Conservation (phyloP, 1,139 yeast genomes). For the Nakaseomyces delphensis region DNA sequence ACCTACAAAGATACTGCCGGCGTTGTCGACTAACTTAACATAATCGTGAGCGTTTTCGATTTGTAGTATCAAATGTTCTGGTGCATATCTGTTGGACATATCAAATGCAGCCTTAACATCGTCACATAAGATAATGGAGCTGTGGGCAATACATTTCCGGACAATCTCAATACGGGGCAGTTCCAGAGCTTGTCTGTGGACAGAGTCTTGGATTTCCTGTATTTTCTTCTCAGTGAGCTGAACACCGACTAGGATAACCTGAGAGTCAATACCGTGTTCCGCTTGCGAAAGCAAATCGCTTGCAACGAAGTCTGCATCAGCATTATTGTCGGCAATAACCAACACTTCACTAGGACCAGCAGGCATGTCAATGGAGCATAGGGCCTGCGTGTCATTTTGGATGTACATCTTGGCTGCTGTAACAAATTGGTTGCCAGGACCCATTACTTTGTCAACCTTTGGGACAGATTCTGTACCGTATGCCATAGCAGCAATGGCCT, state of each 20-base stretch:
- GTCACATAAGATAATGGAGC: slow-evolving; percentile 64
- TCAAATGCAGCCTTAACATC: slow-evolving; percentile 69
- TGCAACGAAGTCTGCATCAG: slow-evolving; percentile 94
- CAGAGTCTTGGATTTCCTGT: slow-evolving; percentile 65
- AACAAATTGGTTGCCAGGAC: slow-evolving; percentile 98
- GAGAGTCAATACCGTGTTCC: slow-evolving; percentile 97
- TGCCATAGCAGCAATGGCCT: slow-evolving; percentile 97
- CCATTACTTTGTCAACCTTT: slow-evolving; percentile 92
- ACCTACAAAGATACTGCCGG: slow-evolving; percentile 95
- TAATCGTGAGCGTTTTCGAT: slow-evolving; percentile 64
- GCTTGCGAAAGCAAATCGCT: slow-evolving; percentile 94
- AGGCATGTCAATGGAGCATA: slow-evolving; percentile 97
- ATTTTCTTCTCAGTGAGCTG: slow-evolving; percentile 53
- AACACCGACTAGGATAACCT: slow-evolving; percentile 85
- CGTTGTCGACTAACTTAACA: slow-evolving; percentile 73
- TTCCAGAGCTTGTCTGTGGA: slow-evolving; percentile 71
- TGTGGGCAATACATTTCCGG: slow-evolving; percentile 84
- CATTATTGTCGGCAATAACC: slow-evolving; percentile 76
- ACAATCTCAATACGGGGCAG: slow-evolving; percentile 92
- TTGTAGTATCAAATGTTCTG: slow-evolving; percentile 93
- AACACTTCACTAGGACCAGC: slow-evolving; percentile 98
- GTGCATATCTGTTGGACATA: slow-evolving; percentile 85
- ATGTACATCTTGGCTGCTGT: slow-evolving; percentile 99
- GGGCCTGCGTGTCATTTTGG: slow-evolving; percentile 88
- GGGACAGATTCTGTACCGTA: slow-evolving; percentile 90